Evolutionary conservation across 2,329 filamentous ascomycete genomes (phyloP), one percentile per base, ranked within the genome.

Genomic region (Fusarium transvaalense): DNA sequence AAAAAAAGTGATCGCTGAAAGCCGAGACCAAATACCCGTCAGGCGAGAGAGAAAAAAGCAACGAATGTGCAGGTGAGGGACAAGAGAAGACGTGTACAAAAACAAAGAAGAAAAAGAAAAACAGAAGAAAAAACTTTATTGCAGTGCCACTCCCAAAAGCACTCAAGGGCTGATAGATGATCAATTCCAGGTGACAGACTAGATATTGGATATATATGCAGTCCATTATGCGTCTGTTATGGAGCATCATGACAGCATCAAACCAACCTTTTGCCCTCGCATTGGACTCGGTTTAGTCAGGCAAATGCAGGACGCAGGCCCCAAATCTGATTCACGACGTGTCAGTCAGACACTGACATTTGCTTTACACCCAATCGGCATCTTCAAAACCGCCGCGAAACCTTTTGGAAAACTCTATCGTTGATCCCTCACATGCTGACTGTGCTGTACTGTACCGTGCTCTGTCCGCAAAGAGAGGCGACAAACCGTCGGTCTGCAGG

Each of bases 381-480:
- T 19, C 34, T 46, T 7, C n/a, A 35, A 58, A 39, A 35, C 47
- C 25, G 37, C 39, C 15, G 46, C 17, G 31, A 62, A 48, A 47
- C 52, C 35, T 47, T 54, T 54, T 42, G 15, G 25, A 43, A 43
- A 31, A 37, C 19, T 48, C 41, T 60, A 42, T 56, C n/a, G 27
- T 45, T 45, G 43, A 55, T 60, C 62, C 62, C 66, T 64, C 66
- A 46, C 66, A 69, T 66, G 17, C 34, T 51, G 31, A 21, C 31
- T 48, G 19, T 23, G 17, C 10, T 39, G 41, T 27, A 48, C 45
- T 12, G 45, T 25, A 17, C 39, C 27, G 19, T 41, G 38, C 4
- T 41, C 38, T 21, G 23, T 41, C 21, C 39, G 21, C 15, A 27
- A 42, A 25, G 23, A 50, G 32, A 53, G 42, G 34, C 56, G 39